Percentiles rank a stretch among this genome's conserved stretches.
Evolutionary conservation across 139 green algal species (phyloP).

Genomic region (Asterochloris erici): DNA sequence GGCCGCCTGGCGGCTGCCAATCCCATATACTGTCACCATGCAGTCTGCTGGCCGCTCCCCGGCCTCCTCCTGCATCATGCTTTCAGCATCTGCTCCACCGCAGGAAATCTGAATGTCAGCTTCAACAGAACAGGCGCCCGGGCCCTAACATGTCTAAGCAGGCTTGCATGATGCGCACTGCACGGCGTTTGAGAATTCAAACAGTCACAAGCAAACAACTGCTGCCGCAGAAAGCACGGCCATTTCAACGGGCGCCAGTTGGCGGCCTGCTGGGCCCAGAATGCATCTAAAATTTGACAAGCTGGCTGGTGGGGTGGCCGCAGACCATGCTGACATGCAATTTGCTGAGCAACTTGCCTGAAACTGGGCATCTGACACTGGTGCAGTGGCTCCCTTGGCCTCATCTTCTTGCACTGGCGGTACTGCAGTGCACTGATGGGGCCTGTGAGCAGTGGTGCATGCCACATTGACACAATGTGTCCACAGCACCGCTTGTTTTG

Average conservation of each 20-base stretch:
- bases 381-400: too few relatives aligned
- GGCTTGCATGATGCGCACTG: neutral
- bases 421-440: too few relatives aligned
- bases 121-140: neutral
- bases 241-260: neutral
- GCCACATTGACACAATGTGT: too few relatives aligned
- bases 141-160: neutral
- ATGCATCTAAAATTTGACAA: neutral
- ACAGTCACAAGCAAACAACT: too few relatives aligned
- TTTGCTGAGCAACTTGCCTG: too few relatives aligned
- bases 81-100: neutral
- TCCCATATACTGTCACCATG: slow-evolving; percentile 59
- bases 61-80: neutral
- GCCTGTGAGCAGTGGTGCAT: too few relatives aligned
- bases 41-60: slow-evolving; percentile 24
- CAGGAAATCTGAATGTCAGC: neutral
- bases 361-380: too few relatives aligned
- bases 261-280: slow-evolving; percentile 46
- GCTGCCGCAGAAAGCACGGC: too few relatives aligned
- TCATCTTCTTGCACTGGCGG: too few relatives aligned
- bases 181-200: neutral
- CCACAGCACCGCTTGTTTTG: too few relatives aligned
- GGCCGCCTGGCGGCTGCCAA: slow-evolving; percentile 22
- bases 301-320: too few relatives aligned
- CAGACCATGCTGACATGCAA: too few relatives aligned